Base-by-base conservation (phyloP, 352 stramenopile genomes). In the Pythium aphanidermatum region DNA sequence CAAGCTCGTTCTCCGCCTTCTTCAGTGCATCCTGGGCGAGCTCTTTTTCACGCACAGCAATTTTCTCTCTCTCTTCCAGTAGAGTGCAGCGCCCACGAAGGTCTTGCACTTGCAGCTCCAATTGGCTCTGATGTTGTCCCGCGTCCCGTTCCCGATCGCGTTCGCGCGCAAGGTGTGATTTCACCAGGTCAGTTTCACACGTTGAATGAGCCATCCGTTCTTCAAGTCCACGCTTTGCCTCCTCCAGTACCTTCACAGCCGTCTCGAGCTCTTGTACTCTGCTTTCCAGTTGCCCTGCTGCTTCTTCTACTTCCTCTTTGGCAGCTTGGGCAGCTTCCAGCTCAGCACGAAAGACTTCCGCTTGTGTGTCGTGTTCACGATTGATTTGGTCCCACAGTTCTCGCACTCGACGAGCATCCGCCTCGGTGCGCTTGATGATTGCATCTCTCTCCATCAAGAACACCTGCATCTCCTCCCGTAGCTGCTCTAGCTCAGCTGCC, bases 321-420 rank as follows among this genome's bases (percentile, higher is more conserved):
- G 37, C 30, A 36, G 77, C 52, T 7, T 60, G 51, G 8, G 55
- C 46, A 17, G 58, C 62, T 2, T 75, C 46, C 10, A 87, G 54
- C 36, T 85, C 69, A 12, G 60, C 47, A 9, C 60, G 58, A 9
- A 84, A 45, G 5, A 53, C 46, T 32, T 73, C 62, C 9, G 76
- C 51, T 51, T 90, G 70, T 4, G 61, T 65, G 41, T 80, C 63
- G 46, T 92, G 77, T 54, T 90, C 75, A 20, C 58, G 64, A 25
- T 65, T 70, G 50, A 89, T 87, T 58, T 90, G 74, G 36, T 83
- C 70, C 75, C 77, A 90, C 16, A 92, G 55, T 45, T 85, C 72
- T n/a, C 77, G 62, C 38, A 92, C 67, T 24, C 77, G 70, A 46
- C 69, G 74, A 0, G 80, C 80, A 27, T 90, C 77, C 12, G 58